Conservation (phyloP, 2,329 filamentous ascomycete species). For the Fusarium sp. region DNA sequence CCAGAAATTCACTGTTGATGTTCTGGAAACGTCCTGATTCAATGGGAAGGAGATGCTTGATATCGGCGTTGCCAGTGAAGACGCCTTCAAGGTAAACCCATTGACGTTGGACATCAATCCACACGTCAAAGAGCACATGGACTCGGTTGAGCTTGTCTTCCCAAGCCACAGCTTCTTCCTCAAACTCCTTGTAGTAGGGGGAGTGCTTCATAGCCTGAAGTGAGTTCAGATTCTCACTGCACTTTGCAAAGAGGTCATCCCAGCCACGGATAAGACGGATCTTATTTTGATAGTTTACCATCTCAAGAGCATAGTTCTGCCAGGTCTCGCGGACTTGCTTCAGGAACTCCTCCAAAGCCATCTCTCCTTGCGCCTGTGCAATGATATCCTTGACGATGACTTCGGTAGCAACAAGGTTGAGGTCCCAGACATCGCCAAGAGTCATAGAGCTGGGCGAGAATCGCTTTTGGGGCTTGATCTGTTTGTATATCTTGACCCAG, state of each 20-base stretch:
- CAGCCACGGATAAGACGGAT: slow-evolving; percentile 96
- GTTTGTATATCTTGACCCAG: slow-evolving; percentile 98
- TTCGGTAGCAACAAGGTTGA: slow-evolving; percentile 90
- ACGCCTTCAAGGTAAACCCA: slow-evolving; percentile 99
- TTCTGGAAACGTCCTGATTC: slow-evolving; percentile 98
- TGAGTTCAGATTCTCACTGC: slow-evolving; percentile 97
- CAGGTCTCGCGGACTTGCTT: slow-evolving; percentile 97
- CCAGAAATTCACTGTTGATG: slow-evolving; percentile 98
- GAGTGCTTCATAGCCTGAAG: slow-evolving; percentile 99
- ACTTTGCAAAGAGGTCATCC: slow-evolving; percentile 98
- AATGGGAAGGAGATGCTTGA: slow-evolving; percentile 96
- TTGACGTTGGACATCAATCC: slow-evolving; percentile 99
- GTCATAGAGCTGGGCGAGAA: slow-evolving; percentile 96
- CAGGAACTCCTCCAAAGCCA: slow-evolving; percentile 97
- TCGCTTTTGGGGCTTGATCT: slow-evolving; percentile 89
- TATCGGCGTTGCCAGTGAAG: slow-evolving; percentile 98
- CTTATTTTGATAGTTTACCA: slow-evolving; percentile 98
- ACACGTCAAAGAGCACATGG: slow-evolving; percentile 97
- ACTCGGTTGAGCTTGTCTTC: slow-evolving; percentile 98
- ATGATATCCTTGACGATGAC: slow-evolving; percentile 92
- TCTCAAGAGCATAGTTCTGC: slow-evolving; percentile 93
- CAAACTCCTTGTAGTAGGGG: slow-evolving; percentile 99
- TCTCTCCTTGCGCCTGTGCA: slow-evolving; percentile 94
- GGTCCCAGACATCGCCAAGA: slow-evolving; percentile 98
- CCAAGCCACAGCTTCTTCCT: slow-evolving; percentile 96